phyloP scores from a whole-genome alignment of 805 yeast species.

The Candida lessepsii region DNA sequence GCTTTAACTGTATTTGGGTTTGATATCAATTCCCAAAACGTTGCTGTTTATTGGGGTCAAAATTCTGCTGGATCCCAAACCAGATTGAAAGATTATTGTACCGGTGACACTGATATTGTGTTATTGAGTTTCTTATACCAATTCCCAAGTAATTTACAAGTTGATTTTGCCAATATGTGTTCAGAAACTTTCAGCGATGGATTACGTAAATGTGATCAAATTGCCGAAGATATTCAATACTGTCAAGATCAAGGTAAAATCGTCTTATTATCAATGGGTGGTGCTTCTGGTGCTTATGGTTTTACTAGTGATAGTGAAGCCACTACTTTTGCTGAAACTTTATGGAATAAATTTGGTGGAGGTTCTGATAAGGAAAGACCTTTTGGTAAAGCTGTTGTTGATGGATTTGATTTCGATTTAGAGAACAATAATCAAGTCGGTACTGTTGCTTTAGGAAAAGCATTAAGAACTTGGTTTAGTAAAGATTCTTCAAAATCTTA shows the following conservation, averaged over 20 bases:
- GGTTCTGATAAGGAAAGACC: conserved; percentile 41
- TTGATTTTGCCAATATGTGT: conserved; percentile 52
- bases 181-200: conserved; percentile 39
- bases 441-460: conserved; percentile 54
- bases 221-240: conserved; percentile 61
- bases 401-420: conserved; percentile 80
- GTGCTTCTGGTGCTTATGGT: conserved; percentile 41
- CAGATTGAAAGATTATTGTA: conserved; percentile 54
- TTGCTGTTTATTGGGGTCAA: conserved; percentile 33
- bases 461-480: conserved; percentile 21
- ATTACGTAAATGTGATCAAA: conserved; percentile 38
- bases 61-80: conserved; percentile 34
- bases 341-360: conserved; percentile 42
- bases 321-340: conserved; percentile 46
- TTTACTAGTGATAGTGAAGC: conserved; percentile 48
- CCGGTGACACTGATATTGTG: conserved; percentile 67
- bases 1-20: conserved; percentile 11
- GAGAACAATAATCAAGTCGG: conserved; percentile 63
- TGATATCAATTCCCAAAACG: conserved; percentile 20
- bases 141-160: conserved; percentile 46
- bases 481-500: conserved; percentile 29
- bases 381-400: conserved; percentile 73
- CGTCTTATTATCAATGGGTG: conserved; percentile 72
- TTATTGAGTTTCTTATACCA: conserved; percentile 66
- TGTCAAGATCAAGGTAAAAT: conserved; percentile 82